These are phyloP conservation scores for Dactylellina leptospora DNA, from an alignment of 2,329 filamentous ascomycete species.

Conservation along the genomic window DNA sequence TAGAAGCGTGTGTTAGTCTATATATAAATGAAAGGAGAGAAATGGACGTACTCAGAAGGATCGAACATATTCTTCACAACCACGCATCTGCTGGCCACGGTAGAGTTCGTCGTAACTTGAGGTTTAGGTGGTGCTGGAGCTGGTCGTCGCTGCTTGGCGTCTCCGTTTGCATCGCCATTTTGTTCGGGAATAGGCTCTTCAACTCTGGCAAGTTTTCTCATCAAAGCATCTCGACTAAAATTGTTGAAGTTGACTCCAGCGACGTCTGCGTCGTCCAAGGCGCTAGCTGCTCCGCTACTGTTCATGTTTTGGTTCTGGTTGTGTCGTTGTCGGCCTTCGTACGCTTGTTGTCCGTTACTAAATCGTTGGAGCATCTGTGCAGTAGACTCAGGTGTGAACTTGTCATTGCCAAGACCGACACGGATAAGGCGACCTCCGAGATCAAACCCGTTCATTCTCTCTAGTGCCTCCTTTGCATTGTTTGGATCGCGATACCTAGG, in stretches of 20 bases:
- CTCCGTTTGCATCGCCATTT: conserved; percentile 60
- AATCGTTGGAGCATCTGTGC: conserved; percentile 91
- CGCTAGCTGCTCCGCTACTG: conserved; percentile 76
- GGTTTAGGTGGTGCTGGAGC: conserved; percentile 41
- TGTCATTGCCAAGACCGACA: conserved; percentile 99
- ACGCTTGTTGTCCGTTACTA: conserved; percentile 76
- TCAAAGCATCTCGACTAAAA: conserved; percentile 96
- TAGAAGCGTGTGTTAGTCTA: conserved; percentile 60
- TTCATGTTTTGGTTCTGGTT: conserved; percentile 77
- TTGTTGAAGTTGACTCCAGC: conserved; percentile 99
- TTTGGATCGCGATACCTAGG: conserved; percentile 84
- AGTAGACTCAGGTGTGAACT: conserved; percentile 97
- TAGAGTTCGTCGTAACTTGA: conserved; percentile 66
- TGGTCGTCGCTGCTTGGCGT: conserved; percentile 35
- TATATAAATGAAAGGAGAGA: conserved; percentile 58
- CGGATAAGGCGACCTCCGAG: conserved; percentile 96
- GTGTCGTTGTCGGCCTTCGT: conserved; percentile 70
- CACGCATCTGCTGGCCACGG: conserved; percentile 91
- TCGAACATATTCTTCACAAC: conserved; percentile 96
- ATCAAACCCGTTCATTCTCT: conserved; percentile 99
- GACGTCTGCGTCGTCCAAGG: conserved; percentile 96
- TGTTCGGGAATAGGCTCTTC: conserved; percentile 76
- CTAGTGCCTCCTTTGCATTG: conserved; percentile 90
- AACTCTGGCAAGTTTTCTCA: conserved; percentile 96
- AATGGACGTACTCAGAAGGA: conserved; percentile 77